These are phyloP conservation scores for Teratosphaeria nubilosa DNA, from an alignment of 2,329 filamentous ascomycete species.

Conservation along the genomic window DNA sequence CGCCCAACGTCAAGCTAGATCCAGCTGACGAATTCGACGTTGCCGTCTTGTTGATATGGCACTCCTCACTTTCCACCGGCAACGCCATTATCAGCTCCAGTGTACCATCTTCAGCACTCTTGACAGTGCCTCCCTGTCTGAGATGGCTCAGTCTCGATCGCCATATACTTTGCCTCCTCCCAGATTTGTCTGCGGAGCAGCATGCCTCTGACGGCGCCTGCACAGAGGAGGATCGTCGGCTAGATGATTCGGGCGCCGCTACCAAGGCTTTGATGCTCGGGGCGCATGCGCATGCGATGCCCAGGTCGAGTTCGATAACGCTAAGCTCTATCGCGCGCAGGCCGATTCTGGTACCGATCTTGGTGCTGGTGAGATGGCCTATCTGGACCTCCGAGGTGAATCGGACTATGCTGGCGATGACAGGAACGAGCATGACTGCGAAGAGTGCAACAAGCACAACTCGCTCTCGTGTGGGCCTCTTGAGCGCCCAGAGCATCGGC, in stretches of 20 bases:
- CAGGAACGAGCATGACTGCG: not conserved
- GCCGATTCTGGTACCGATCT: not conserved
- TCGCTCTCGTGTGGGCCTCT: not conserved
- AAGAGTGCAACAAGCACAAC: not conserved
- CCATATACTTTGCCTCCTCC: not conserved
- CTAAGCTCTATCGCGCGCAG: not conserved
- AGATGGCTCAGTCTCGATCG: not conserved
- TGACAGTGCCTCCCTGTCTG: not conserved
- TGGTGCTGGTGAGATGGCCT: not conserved
- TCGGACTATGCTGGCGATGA: not conserved
- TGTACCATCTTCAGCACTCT: not conserved
- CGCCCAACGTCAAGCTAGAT: not conserved
- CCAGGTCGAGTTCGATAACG: not conserved
- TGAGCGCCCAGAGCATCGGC: not conserved
- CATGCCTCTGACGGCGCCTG: not conserved
- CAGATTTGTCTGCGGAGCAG: not conserved
- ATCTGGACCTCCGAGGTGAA: not conserved
- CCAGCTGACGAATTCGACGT: not conserved
- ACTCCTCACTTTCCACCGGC: not conserved
- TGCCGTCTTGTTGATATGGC: not conserved
- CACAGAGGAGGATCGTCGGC: not conserved
- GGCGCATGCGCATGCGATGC: not conserved
- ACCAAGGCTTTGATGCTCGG: not conserved
- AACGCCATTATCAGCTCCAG: not conserved
- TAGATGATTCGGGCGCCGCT: not conserved